Percentiles rank a stretch among this genome's conserved stretches.
Conservation (phyloP, 2,329 filamentous ascomycete species). For the Neofusicoccum cordaticola region DNA sequence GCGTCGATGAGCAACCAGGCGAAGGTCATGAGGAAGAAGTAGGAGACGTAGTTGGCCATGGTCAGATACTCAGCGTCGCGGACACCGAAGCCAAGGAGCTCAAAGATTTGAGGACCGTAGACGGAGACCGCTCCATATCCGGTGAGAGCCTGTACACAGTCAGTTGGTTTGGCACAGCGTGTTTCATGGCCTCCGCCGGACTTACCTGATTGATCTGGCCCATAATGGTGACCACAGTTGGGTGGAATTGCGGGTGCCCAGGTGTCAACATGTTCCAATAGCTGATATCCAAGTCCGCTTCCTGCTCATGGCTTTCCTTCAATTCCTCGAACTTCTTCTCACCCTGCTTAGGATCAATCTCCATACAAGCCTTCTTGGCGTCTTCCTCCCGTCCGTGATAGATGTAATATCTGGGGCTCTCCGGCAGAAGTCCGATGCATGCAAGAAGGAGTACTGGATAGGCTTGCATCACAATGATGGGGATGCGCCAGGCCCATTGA, state of each 20-base stretch:
- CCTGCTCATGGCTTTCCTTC: slow-evolving; percentile 49
- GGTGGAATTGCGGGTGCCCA: slow-evolving; percentile 56
- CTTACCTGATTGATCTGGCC: slow-evolving; percentile 58
- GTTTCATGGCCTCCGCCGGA: too few species aligned
- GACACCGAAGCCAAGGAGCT: slow-evolving; percentile 56
- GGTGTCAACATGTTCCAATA: slow-evolving; percentile 60
- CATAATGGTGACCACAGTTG: slow-evolving; percentile 61
- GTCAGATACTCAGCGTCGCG: slow-evolving; percentile 55
- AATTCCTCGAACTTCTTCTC: slow-evolving; percentile 52
- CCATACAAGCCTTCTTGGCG: slow-evolving; percentile 48
- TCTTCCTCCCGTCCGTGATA: slow-evolving; percentile 51
- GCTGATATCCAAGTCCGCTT: slow-evolving; percentile 46
- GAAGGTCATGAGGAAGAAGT: slow-evolving; percentile 60
- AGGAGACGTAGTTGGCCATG: slow-evolving; percentile 59
- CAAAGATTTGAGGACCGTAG: slow-evolving; percentile 63
- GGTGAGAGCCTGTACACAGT: slow-evolving; percentile 46
- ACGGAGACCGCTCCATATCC: slow-evolving; percentile 61
- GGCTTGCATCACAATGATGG: slow-evolving; percentile 60
- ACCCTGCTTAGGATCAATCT: slow-evolving; percentile 52
- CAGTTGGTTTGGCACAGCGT: neutral
- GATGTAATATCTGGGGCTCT: slow-evolving; percentile 58
- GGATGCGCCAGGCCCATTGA: slow-evolving; percentile 62
- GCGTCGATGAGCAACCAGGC: slow-evolving; percentile 60
- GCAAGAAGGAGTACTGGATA: slow-evolving; percentile 56
- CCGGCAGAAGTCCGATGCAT: slow-evolving; percentile 54